Percentiles rank a stretch among this genome's conserved stretches.
Evolutionary conservation across 768 basidiomycete species (phyloP).

Genomic region (Psilocybe cubensis): DNA sequence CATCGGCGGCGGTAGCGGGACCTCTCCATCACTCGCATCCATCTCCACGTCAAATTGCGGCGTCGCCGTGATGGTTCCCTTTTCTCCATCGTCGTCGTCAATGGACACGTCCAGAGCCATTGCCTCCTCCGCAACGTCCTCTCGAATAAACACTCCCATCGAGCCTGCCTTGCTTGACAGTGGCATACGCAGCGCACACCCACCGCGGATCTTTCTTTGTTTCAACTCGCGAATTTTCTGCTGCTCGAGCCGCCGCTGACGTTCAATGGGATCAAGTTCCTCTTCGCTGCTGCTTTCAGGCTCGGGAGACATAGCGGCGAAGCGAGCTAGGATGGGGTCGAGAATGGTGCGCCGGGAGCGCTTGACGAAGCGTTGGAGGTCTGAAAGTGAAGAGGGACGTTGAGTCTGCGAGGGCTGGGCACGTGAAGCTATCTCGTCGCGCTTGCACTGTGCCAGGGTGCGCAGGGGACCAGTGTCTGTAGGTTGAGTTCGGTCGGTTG

Average conservation of each 20-base stretch:
- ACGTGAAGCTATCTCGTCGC: constrained; percentile 38
- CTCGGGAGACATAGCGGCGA: constrained; percentile 37
- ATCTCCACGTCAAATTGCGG: constrained; percentile 1
- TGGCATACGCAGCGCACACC: constrained; percentile 25
- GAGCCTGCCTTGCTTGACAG: constrained; percentile 21
- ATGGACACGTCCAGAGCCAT: constrained; percentile 59
- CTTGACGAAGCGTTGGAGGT: constrained; percentile 62
- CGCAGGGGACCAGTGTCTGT: constrained; percentile 61
- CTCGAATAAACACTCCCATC: constrained; percentile 54
- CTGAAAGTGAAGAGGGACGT: constrained; percentile 48
- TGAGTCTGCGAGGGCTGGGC: constrained; percentile 42
- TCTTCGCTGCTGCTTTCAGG: constrained; percentile 39
- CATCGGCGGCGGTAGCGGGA: not conserved
- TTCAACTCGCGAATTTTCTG: constrained; percentile 61
- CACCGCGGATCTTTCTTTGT: constrained; percentile 48
- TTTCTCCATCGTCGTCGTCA: constrained; percentile 28
- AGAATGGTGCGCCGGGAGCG: constrained; percentile 52
- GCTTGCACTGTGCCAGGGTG: constrained; percentile 42
- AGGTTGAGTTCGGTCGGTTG: not conserved
- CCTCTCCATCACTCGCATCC: too few relatives aligned
- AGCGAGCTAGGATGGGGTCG: constrained; percentile 46
- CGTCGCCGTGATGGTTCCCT: not conserved
- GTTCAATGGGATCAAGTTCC: constrained; percentile 42
- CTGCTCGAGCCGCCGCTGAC: constrained; percentile 41
- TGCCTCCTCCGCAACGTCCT: constrained; percentile 64